Base-by-base conservation (phyloP, 768 basidiomycete genomes). In the Chalciporus pseudorubinellus region DNA sequence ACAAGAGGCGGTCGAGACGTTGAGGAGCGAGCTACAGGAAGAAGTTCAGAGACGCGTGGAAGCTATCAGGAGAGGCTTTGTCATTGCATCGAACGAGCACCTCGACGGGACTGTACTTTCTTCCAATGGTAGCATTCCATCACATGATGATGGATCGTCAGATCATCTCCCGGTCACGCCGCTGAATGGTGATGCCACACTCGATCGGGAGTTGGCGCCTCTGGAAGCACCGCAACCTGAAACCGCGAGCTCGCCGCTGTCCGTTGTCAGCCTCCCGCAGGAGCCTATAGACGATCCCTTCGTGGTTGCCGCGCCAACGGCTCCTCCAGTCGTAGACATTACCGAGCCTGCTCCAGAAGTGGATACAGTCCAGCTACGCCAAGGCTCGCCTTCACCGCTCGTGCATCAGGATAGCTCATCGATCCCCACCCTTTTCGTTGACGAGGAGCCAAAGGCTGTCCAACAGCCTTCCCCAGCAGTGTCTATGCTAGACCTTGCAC, bases 21-120 rank as follows among this genome's bases (percentile, higher is more conserved):
- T 91, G n/a, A 69, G 75, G 34, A 69, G 71, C 39, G 87, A 91
- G 61, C 63, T 91, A 39, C 74, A 82, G 53, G 58, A 61, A 7
- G 85, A 89, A 63, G 74, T 75, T 16, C 73, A 72, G 49, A 75
- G 73, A 56, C 70, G 85, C 33, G 38, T 87, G 42, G 63, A 69
- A 13, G 60, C 56, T 12, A 43, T 62, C 19, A 60, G 48, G 39
- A 55, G 29, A 18, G 18, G 24, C 4, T 53, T 40, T 7, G 42
- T 49, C 3, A 39, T 24, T 2, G 22, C 29, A 4, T 45, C 44
- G 3, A 44, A 51, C 34, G 56, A 31, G 10, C 28, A 28, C 36
- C 4, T 19, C 1, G 44, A 54, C 21, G 40, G 4, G 16, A 20
- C 24, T 18, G 5, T 20, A 16, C 29, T 10, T 33, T 5, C 18